A percentile compares a stretch with the other conserved stretches of the same genome.
Evolutionary conservation across 2,329 filamentous ascomycete genomes (phyloP).

Genomic region (Colletotrichum tropicicola): DNA sequence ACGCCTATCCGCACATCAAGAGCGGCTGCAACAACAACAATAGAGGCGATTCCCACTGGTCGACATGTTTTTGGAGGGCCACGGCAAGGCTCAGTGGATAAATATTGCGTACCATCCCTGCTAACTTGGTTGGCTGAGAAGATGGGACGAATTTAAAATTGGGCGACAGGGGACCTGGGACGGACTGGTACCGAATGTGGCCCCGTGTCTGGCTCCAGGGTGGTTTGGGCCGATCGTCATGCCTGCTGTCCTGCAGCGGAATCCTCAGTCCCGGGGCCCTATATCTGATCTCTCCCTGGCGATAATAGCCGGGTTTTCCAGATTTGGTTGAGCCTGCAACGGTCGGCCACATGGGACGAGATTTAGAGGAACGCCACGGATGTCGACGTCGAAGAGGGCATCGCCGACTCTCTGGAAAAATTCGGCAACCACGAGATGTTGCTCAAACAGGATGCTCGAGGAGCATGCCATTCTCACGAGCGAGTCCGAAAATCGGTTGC

Average conservation of each 20-base stretch:
- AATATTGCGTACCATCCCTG: slow-evolving; percentile 10
- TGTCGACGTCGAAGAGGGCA: not conserved
- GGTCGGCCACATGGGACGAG: slow-evolving; percentile 1
- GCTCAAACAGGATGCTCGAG: not conserved
- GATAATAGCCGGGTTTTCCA: slow-evolving; percentile 13
- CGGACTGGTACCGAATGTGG: slow-evolving; percentile 24
- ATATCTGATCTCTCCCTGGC: slow-evolving; percentile 29
- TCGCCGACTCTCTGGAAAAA: not conserved
- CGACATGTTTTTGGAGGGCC: too few species aligned
- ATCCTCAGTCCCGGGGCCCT: slow-evolving; percentile 26
- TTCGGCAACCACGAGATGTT: not conserved
- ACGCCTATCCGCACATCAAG: too few species aligned
- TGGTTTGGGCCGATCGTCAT: slow-evolving; percentile 30
- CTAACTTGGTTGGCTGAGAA: slow-evolving; percentile 21
- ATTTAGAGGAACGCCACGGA: not conserved
- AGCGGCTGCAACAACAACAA: too few species aligned
- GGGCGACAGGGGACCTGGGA: slow-evolving; percentile 8
- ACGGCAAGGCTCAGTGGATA: not conserved
- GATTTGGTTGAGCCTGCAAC: not conserved
- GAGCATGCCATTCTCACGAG: not conserved
- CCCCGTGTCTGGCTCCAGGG: slow-evolving; percentile 13
- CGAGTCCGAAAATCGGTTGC: not conserved
- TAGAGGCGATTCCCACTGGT: not conserved
- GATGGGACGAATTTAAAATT: slow-evolving; percentile 31
- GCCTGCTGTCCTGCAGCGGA: slow-evolving; percentile 30